A percentile compares a stretch with the other conserved stretches of the same genome.
phyloP scores from a whole-genome alignment of 2,329 filamentous ascomycete species.

The Epichloe sibirici region DNA sequence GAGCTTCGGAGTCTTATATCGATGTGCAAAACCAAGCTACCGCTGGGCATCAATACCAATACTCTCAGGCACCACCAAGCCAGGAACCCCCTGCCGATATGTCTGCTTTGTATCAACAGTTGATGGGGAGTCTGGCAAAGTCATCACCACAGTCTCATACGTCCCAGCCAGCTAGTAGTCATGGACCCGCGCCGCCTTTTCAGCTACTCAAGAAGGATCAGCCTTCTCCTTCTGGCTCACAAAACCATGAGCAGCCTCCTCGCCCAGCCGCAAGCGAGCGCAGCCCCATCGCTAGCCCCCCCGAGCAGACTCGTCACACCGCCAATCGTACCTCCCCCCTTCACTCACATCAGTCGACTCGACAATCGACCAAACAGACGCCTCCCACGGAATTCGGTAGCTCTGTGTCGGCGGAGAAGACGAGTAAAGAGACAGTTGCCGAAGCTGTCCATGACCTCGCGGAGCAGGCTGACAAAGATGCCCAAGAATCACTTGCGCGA shows the following conservation, averaged over 20 bases:
- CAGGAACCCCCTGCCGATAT: conserved; percentile 27
- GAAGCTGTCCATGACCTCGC: conserved; percentile 58
- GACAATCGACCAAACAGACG: conserved; percentile 12
- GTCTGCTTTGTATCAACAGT: conserved; percentile 24
- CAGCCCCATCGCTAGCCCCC: conserved; percentile 32
- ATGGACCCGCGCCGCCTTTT: conserved; percentile 25
- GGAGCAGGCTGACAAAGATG: conserved; percentile 35
- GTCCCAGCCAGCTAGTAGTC: conserved; percentile 17
- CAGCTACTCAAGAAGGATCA: conserved; percentile 41
- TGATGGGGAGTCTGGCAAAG: conserved; percentile 24
- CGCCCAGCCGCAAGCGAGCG: conserved; percentile 27
- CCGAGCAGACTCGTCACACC: conserved; percentile 27
- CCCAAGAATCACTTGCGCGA: conserved; percentile 52
- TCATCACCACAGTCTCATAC: conserved; percentile 29
- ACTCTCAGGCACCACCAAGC: conserved; percentile 3
- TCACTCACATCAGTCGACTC: conserved; percentile 15
- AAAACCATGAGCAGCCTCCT: conserved; percentile 28
- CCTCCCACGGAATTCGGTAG: conserved; percentile 20
- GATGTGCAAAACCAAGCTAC: conserved; percentile 13
- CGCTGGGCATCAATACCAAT: conserved; percentile 10
- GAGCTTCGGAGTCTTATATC: conserved; percentile 15
- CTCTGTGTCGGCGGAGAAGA: conserved; percentile 31
- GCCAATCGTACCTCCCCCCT: conserved; percentile 24
- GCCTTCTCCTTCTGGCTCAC: conserved; percentile 25
- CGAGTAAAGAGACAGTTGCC: conserved; percentile 56